Evolutionary conservation across 305 asterid species (phyloP).

Genomic region (Ilex paraguariensis): DNA sequence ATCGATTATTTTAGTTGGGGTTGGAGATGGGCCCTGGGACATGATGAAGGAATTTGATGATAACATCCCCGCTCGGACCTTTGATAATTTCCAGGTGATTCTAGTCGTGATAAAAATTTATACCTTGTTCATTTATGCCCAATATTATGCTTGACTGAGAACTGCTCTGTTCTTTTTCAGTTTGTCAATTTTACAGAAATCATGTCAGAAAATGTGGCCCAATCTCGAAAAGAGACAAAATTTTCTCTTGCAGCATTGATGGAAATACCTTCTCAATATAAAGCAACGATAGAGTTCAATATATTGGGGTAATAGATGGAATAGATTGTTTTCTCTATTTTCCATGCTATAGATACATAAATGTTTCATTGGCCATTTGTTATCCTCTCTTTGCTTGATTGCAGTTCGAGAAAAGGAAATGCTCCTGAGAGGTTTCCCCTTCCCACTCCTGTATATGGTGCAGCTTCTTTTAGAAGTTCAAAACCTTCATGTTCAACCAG

Average conservation of each 20-base stretch:
- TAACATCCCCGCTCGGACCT: constrained; percentile 45
- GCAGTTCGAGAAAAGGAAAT: constrained; percentile 49
- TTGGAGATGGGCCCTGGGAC: constrained; percentile 24
- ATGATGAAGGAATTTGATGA: constrained; percentile 20
- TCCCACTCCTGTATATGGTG: constrained; percentile 70
- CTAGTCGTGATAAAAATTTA: too few relatives aligned
- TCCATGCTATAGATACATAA: too few relatives aligned
- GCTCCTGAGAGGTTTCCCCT: constrained; percentile 59
- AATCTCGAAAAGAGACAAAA: constrained; percentile 34
- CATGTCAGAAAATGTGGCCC: constrained; percentile 42
- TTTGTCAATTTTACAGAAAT: constrained; percentile 60
- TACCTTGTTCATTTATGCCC: too few relatives aligned
- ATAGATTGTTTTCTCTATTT: background rate
- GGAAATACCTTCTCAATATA: constrained; percentile 54
- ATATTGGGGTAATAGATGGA: constrained; percentile 34
- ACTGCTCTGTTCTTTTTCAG: constrained; percentile 18
- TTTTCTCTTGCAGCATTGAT: constrained; percentile 45
- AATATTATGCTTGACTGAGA: too few relatives aligned
- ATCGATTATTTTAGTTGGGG: constrained; percentile 18
- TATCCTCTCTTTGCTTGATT: background rate
- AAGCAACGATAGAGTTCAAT: constrained; percentile 47
- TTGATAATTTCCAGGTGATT: constrained; percentile 53
- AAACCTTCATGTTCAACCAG: constrained; percentile 13
- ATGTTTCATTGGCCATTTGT: too few relatives aligned
- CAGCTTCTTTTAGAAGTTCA: constrained; percentile 19